phyloP scores from a whole-genome alignment of 2,329 filamentous ascomycete species.

The Neodidymelliopsis sp. region DNA sequence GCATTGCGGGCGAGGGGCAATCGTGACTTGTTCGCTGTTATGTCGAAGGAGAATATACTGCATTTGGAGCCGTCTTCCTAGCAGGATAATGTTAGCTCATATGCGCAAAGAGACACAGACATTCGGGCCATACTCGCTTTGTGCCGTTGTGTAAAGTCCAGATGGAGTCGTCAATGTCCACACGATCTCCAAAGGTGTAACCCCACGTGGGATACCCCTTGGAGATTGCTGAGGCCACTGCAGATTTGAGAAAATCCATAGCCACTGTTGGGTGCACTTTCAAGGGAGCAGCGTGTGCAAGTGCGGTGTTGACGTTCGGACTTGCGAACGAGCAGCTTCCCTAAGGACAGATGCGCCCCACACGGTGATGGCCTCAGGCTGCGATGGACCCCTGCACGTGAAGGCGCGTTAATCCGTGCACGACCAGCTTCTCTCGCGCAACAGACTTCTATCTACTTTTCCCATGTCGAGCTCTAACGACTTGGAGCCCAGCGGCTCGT shows the following conservation, averaged over 20 bases:
- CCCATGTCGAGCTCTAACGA: not conserved
- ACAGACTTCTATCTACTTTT: not conserved
- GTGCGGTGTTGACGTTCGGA: slow-evolving; percentile 8
- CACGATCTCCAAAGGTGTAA: slow-evolving; percentile 89
- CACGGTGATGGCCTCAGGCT: slow-evolving; percentile 17
- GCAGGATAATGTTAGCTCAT: slow-evolving; percentile 30
- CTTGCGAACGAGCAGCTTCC: slow-evolving; percentile 10
- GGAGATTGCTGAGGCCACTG: slow-evolving; percentile 94
- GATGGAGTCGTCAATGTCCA: slow-evolving; percentile 91
- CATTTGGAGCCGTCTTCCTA: slow-evolving; percentile 94
- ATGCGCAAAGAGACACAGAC: slow-evolving; percentile 11
- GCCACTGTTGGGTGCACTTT: slow-evolving; percentile 8
- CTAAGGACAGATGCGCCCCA: slow-evolving; percentile 29
- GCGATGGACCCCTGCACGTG: slow-evolving; percentile 18
- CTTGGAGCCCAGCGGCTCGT: too few relatives aligned
- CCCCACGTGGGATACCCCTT: slow-evolving; percentile 87
- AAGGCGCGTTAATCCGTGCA: slow-evolving; percentile 18
- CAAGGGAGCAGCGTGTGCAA: not conserved
- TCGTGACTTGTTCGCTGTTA: slow-evolving; percentile 78
- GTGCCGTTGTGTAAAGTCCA: slow-evolving; percentile 97
- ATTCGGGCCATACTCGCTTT: slow-evolving; percentile 70
- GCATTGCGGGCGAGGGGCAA: slow-evolving; percentile 92
- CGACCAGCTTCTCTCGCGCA: not conserved
- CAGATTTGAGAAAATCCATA: slow-evolving; percentile 99
- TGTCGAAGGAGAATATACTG: slow-evolving; percentile 96